Base-by-base conservation (phyloP, 371 early-diverging fungal species). In the Syncephalis fuscata region DNA sequence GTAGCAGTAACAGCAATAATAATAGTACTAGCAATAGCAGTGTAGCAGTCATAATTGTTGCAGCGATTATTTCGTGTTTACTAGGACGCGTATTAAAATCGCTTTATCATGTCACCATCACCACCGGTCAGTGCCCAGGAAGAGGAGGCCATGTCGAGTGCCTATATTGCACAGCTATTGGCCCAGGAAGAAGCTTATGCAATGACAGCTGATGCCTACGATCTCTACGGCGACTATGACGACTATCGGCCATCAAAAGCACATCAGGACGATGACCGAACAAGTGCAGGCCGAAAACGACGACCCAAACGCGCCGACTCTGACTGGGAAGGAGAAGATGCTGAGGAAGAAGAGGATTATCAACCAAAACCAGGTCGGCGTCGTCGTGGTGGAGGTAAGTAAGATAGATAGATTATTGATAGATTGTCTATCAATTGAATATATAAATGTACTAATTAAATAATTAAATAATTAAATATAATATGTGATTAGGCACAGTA, bases 141-240 rank as follows among this genome's bases (percentile, higher is more conserved):
- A 56, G 85, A 85, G 54, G 85, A 82, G 46, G 81, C 73, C 54
- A 73, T 85, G 73, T 81, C 82, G 55, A 76, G 78, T 21, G 85
- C 82, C 7, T 58, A 78, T 22, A 85, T 85, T 60, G 85, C 85
- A 43, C 68, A 81, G 50, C 60, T 85, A 50, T 57, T 85, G 23
- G 81, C 82, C 7, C 76, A 82, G 55, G 82, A 85, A 40, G 64
- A 62, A 1, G 56, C 36, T 9, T 47, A 54, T 45, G 58, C 50
- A 16, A 67, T 61, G 44, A 66, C 49, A 11, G 60, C 67, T 0
- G 56, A 52, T 7, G 73, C 68, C 40, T 71, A 59, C 16, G 68
- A 66, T 21, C 71, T 66, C 49, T 66, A 65, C 15, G 69, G 65
- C 17, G 64, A 65, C 25, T 66, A 70, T 23, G 73, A 69, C 21